Percentiles rank a stretch among this genome's conserved stretches.
These are phyloP conservation scores for Fonsecaea pedrosoi DNA, from an alignment of 2,329 filamentous ascomycete species.

Conservation along the genomic window DNA sequence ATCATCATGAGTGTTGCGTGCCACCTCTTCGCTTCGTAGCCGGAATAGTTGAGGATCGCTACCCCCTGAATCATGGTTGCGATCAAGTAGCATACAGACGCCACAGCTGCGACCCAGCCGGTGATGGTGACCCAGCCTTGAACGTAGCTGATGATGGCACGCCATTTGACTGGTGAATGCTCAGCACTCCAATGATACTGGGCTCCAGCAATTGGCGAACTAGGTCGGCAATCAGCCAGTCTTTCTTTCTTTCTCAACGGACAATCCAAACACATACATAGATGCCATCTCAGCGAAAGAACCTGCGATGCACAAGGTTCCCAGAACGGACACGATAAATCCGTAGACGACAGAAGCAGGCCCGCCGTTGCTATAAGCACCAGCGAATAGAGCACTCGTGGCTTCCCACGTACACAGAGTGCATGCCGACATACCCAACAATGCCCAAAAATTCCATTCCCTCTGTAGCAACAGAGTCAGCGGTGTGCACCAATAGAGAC, in stretches of 20 bases:
- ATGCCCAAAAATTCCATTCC: constrained; percentile 36
- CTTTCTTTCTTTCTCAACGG: background rate
- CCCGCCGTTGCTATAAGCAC: constrained; percentile 37
- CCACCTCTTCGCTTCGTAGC: constrained; percentile 49
- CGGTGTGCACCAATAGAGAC: background rate
- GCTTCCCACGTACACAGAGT: constrained; percentile 42
- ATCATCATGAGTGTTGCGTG: constrained; percentile 51
- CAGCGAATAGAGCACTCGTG: constrained; percentile 35
- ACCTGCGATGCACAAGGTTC: constrained; percentile 48
- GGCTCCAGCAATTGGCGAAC: constrained; percentile 48
- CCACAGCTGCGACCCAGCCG: constrained; percentile 48
- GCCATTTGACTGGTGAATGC: constrained; percentile 39
- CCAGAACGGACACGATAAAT: constrained; percentile 39
- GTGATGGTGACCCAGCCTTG: constrained; percentile 47
- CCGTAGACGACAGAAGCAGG: constrained; percentile 38
- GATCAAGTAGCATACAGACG: constrained; percentile 45
- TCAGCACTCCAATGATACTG: constrained; percentile 53
- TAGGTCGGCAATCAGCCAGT: constrained; percentile 24
- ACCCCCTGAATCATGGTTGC: constrained; percentile 47
- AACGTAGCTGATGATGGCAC: constrained; percentile 32
- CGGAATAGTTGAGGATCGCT: constrained; percentile 47
- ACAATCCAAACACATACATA: constrained; percentile 41
- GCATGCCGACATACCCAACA: constrained; percentile 31
- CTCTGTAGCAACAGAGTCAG: constrained; percentile 24
- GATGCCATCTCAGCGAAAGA: constrained; percentile 52